Percentiles rank a stretch among this genome's conserved stretches.
These are phyloP conservation scores for Gonium pectorale DNA, from an alignment of 139 green algal species.

Conservation along the genomic window DNA sequence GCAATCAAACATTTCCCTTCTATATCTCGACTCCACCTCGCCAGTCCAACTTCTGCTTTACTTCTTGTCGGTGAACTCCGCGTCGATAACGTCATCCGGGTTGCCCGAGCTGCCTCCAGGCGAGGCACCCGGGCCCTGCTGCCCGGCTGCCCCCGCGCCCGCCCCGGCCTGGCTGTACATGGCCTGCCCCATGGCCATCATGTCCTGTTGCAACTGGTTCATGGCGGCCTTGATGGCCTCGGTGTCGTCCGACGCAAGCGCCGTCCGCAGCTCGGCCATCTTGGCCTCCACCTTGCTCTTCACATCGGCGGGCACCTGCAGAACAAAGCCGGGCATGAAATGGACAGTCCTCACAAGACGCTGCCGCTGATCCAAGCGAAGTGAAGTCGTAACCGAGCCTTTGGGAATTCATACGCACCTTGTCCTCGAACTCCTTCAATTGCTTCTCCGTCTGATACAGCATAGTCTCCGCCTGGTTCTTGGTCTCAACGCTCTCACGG, in stretches of 20 bases:
- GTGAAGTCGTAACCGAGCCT: no score
- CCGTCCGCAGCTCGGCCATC: conserved; percentile 78
- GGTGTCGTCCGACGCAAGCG: conserved; percentile 74
- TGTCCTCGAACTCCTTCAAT: conserved; percentile 97
- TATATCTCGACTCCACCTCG: no score
- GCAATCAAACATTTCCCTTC: no score
- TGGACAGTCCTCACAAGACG: background rate
- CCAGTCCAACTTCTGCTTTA: background rate
- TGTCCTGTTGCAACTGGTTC: conserved; percentile 92
- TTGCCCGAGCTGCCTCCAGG: conserved; percentile 42
- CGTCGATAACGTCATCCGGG: conserved; percentile 93
- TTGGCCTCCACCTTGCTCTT: conserved; percentile 93
- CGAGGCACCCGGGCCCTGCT: conserved; percentile 34
- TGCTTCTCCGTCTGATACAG: conserved; percentile 98
- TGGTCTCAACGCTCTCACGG: conserved; percentile 94
- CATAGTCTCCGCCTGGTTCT: conserved; percentile 95
- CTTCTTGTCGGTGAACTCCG: conserved; percentile 93
- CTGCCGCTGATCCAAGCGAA: no score
- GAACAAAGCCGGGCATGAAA: background rate
- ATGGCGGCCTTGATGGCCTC: conserved; percentile 91
- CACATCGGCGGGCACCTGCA: conserved; percentile 73
- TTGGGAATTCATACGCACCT: no score
- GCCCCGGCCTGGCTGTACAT: conserved; percentile 83
- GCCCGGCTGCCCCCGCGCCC: conserved; percentile 40
- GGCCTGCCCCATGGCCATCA: conserved; percentile 93